Percentiles rank a stretch among this genome's conserved stretches.
phyloP scores from a whole-genome alignment of 805 yeast species.

The Candida maesae region DNA sequence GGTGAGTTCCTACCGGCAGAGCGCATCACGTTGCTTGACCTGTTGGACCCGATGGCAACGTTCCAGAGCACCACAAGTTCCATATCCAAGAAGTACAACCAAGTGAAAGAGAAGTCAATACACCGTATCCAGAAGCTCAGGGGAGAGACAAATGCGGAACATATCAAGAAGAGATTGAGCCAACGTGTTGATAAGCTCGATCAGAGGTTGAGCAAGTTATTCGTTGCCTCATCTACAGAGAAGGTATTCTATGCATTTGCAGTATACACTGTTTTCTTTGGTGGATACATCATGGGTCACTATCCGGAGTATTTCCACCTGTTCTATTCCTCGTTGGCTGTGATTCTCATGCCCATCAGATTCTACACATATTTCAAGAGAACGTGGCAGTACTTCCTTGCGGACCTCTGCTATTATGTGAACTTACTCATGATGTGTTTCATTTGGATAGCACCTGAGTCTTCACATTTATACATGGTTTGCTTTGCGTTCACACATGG shows the following conservation, averaged over 20 bases:
- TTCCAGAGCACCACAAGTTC: conserved; percentile 15
- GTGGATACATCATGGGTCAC: conserved; percentile 75
- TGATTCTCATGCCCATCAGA: conserved; percentile 76
- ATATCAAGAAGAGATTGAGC: conserved; percentile 22
- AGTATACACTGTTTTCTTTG: conserved; percentile 58
- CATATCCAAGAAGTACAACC: conserved; percentile 25
- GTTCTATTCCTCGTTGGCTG: conserved; percentile 60
- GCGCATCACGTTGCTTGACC: conserved; percentile 25
- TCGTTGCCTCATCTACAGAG: conserved; percentile 54
- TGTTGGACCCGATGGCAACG: conserved; percentile 29
- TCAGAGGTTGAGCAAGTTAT: conserved; percentile 32
- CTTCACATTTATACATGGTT: conserved; percentile 68
- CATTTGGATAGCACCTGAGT: conserved; percentile 80
- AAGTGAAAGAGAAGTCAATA: conserved; percentile 24
- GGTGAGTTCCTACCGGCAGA: conserved; percentile 26
- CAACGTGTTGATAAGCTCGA: conserved; percentile 37
- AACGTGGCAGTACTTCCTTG: conserved; percentile 81
- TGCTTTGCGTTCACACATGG: conserved; percentile 89
- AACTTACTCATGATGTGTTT: conserved; percentile 64
- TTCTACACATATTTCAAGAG: conserved; percentile 76
- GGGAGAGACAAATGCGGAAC: conserved; percentile 22
- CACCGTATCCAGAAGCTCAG: conserved; percentile 19
- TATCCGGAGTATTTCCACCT: conserved; percentile 75
- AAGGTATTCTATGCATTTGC: conserved; percentile 79
- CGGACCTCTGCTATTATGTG: conserved; percentile 91